Conservation (phyloP, 768 basidiomycete species). For the Leccinum obscurum region DNA sequence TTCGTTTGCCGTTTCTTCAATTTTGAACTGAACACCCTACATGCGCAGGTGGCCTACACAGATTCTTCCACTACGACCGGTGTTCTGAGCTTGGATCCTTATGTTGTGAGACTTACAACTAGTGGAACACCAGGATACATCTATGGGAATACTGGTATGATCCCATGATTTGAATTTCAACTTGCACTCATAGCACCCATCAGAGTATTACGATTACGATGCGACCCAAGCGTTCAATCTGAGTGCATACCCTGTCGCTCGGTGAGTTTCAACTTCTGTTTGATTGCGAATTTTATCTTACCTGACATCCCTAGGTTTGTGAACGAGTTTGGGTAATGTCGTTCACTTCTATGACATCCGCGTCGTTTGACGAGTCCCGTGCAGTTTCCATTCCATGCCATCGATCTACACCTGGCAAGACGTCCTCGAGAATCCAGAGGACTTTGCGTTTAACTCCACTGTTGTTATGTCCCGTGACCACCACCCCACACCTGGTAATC, state of each 20-base stretch:
- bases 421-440: constrained; percentile 47
- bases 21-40: not conserved
- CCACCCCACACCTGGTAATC: constrained; percentile 53
- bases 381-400: constrained; percentile 63
- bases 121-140: constrained; percentile 51
- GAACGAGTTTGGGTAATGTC: constrained; percentile 56
- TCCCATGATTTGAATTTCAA: not conserved
- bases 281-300: not conserved
- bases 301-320: constrained; percentile 40
- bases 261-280: constrained; percentile 28
- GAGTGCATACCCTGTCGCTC: constrained; percentile 49
- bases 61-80: constrained; percentile 60
- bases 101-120: constrained; percentile 46
- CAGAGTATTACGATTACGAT: constrained; percentile 61
- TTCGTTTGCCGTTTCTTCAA: not conserved
- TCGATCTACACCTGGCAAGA: constrained; percentile 64
- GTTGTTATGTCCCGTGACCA: constrained; percentile 57
- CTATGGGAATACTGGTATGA: constrained; percentile 54
- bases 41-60: constrained; percentile 50
- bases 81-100: constrained; percentile 56
- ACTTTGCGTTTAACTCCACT: constrained; percentile 58
- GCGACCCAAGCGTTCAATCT: constrained; percentile 53
- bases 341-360: not conserved
- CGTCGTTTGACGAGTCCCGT: not conserved
- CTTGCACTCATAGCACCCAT: not conserved